Evolutionary conservation across 805 yeast species (phyloP), one percentile per base, ranked within the genome.

Genomic region (Lachancea mirantina): DNA sequence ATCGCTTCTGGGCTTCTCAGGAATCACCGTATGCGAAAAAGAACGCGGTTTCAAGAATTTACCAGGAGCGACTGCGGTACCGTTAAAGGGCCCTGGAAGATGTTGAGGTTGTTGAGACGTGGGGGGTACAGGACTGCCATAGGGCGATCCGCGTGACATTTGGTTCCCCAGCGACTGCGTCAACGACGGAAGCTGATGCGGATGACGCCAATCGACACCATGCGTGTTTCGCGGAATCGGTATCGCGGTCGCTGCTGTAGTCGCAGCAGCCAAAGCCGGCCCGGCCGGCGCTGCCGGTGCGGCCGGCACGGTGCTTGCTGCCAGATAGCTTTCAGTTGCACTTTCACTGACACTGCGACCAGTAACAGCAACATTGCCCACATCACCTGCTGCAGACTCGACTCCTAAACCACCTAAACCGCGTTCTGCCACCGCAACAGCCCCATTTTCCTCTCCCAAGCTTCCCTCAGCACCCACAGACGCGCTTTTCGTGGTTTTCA

Each of bases 41-140:
- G 59, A 50, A 24, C 61, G 47, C 23, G 56, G 52, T 35, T 52
- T 55, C 8, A 42, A 28, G 28, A 41, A 48, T 29, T 39, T 43
- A 31, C 50, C 46, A 7, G 48, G 40, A 28, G 11, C 26, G 11
- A 8, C 8, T 8, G 26, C 6, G 6, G 14, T n/a, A n/a, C 13
- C 13, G 26, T 14, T 14, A 14, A 7, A 7, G 26, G 26, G 26
- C 26, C 10, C 7, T n/a, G n/a, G n/a, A n/a, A n/a, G n/a, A n/a
- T n/a, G n/a, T n/a, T n/a, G n/a, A n/a, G n/a, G n/a, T n/a, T n/a
- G n/a, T n/a, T n/a, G n/a, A n/a, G n/a, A n/a, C n/a, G n/a, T n/a
- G n/a, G n/a, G n/a, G n/a, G n/a, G n/a, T n/a, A n/a, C n/a, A n/a
- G n/a, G n/a, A n/a, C n/a, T n/a, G n/a, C n/a, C n/a, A n/a, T n/a